Evolutionary conservation across 495 filamentous ascomycete species (phyloP), one percentile per base, ranked within the genome.

Genomic region (Daldinia concentrica): DNA sequence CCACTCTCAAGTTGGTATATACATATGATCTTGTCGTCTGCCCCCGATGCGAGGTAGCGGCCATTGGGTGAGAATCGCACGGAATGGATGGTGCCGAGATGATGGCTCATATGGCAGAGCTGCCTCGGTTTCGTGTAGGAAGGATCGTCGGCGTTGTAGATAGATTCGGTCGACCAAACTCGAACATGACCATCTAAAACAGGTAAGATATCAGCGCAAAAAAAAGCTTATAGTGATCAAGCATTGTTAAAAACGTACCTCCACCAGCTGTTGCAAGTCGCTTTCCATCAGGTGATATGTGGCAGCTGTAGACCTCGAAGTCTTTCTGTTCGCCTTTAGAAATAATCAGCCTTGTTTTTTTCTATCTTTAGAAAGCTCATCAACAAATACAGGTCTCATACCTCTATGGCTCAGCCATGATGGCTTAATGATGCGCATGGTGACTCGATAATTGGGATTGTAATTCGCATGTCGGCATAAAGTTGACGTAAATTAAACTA

Each of bases 1-100:
- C 90, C 92, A 19, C 89, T 86, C 77, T 99, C 95, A 50, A 98
- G 86, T 50, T 90, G 88, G 78, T 99, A 99, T 59, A 99, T 92
- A 76, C 95, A 97, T 59, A 99, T 94, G 72, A 99, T 93, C 82
- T 97, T 97, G 79, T 99, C 95, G 79, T 99, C 95, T 61, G 96
- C 96, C 58, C 95, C 95, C 3, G 94, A 97, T 19, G 96, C 95
- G 56, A 99, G 86, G 76, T 97, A 98, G 74, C 91, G 92, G 36
- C 92, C 92, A 75, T 95, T 97, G 5, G 92, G 90, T 14, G 95
- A 97, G 80, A 99, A 99, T 58, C 95, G 91, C 56, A 98, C 95
- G 0, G 94, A 92, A 78, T 98, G 93, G 66, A 99, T 97, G 14
- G 95, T 98, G 41, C 95, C 95, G 5, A 96, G 94, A 79, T 99